These are phyloP conservation scores for Aspergillus glaucus DNA, from an alignment of 2,329 filamentous ascomycete species.

Conservation along the genomic window DNA sequence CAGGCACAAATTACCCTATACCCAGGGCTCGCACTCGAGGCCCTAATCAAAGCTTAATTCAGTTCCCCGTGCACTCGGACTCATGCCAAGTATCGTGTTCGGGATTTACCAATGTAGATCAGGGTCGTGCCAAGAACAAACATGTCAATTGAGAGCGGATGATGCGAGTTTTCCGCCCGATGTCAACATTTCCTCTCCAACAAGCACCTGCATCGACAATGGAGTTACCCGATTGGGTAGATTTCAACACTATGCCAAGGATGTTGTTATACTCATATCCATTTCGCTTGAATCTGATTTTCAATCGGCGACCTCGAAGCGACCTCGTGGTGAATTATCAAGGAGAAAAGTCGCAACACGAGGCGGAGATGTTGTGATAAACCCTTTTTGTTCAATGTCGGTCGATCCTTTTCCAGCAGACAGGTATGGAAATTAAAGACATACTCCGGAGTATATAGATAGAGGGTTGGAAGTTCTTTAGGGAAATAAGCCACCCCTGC, in stretches of 20 bases:
- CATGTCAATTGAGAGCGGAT: slow-evolving; percentile 1
- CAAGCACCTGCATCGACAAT: slow-evolving; percentile 9
- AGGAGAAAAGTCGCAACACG: not conserved
- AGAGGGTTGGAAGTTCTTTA: not conserved
- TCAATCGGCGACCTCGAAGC: not conserved
- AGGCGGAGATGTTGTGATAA: not conserved
- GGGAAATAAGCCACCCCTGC: not conserved
- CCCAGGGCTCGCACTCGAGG: not conserved
- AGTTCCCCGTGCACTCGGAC: not conserved
- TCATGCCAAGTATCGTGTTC: not conserved
- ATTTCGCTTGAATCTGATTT: slow-evolving; percentile 1
- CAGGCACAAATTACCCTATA: no score
- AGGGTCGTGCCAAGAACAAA: not conserved
- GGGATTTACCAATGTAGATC: not conserved
- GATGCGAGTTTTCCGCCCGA: slow-evolving; percentile 8
- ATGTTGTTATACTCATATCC: slow-evolving; percentile 15
- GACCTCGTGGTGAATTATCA: not conserved
- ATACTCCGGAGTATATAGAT: not conserved
- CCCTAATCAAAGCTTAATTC: not conserved
- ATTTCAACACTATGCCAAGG: slow-evolving; percentile 21
- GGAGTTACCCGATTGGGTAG: slow-evolving; percentile 7
- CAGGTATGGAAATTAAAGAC: not conserved
- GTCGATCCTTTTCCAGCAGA: not conserved
- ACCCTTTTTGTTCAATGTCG: not conserved
- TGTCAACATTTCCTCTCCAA: not conserved